These are phyloP conservation scores for Didymella sp. DNA, from an alignment of 2,329 filamentous ascomycete species.

Conservation along the genomic window DNA sequence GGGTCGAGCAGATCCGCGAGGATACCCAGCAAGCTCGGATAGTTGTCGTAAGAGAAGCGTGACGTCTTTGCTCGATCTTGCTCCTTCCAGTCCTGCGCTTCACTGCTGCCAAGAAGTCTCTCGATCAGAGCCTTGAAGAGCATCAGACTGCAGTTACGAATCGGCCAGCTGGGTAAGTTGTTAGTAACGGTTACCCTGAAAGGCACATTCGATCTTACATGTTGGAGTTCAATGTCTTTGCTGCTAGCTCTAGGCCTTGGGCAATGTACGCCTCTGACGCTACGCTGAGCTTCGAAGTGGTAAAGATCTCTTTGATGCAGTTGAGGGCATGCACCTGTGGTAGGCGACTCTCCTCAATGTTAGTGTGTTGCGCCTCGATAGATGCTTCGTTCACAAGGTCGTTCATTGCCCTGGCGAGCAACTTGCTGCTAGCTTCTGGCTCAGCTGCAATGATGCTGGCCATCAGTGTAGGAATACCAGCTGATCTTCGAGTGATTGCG, in stretches of 20 bases:
- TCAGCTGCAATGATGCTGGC: constrained; percentile 79
- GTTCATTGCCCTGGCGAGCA: constrained; percentile 70
- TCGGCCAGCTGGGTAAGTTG: constrained; percentile 72
- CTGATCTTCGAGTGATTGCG: constrained; percentile 84
- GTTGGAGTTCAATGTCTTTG: constrained; percentile 76
- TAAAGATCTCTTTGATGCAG: constrained; percentile 90
- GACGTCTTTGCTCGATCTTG: constrained; percentile 51
- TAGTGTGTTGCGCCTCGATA: constrained; percentile 62
- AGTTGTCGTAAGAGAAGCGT: constrained; percentile 73
- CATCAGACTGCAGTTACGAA: constrained; percentile 91
- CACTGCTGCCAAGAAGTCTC: constrained; percentile 75
- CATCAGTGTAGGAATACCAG: constrained; percentile 87
- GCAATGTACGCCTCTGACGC: constrained; percentile 77
- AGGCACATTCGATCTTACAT: constrained; percentile 62
- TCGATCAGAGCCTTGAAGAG: constrained; percentile 87
- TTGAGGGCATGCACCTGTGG: constrained; percentile 96
- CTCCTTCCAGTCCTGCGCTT: constrained; percentile 66
- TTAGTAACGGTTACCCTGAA: background rate
- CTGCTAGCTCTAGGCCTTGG: constrained; percentile 78
- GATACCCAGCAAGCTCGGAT: constrained; percentile 68
- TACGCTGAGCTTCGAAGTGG: constrained; percentile 76
- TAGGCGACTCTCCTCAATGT: constrained; percentile 64
- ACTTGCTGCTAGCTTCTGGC: constrained; percentile 60
- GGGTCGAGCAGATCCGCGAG: constrained; percentile 66
- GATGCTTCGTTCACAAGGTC: constrained; percentile 68